A percentile compares a stretch with the other conserved stretches of the same genome.
Conservation (phyloP, 2,329 filamentous ascomycete species). For the Sporothrix inflata region DNA sequence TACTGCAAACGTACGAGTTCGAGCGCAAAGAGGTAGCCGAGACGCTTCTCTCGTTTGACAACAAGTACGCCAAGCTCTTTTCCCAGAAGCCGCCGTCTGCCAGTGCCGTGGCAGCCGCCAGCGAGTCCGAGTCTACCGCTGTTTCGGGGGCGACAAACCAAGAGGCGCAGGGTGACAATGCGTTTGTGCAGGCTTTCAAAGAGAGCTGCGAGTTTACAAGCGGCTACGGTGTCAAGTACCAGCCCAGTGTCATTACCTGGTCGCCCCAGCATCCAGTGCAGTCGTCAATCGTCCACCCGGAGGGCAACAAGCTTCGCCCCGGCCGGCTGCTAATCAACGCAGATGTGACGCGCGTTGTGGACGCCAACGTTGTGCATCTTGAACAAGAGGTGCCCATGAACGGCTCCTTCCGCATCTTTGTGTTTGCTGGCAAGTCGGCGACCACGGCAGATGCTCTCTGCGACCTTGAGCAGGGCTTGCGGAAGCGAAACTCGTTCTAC, state of each 20-base stretch:
- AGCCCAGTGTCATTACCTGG: conserved; percentile 84
- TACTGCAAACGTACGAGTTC: conserved; percentile 82
- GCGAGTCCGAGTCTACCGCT: conserved; percentile 46
- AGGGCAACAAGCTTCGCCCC: conserved; percentile 67
- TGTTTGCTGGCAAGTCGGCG: conserved; percentile 75
- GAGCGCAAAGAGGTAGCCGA: conserved; percentile 87
- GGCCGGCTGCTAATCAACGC: conserved; percentile 77
- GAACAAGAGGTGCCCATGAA: conserved; percentile 90
- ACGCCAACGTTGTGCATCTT: conserved; percentile 86
- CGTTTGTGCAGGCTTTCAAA: conserved; percentile 89
- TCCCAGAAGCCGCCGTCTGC: conserved; percentile 75
- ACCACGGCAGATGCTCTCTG: conserved; percentile 64
- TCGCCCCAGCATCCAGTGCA: conserved; percentile 71
- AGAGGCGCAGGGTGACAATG: conserved; percentile 57
- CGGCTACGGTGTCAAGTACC: conserved; percentile 87
- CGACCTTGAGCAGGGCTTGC: conserved; percentile 70
- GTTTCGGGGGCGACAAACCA: conserved; percentile 1
- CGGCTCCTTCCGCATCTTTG: conserved; percentile 81
- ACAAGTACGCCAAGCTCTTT: conserved; percentile 87
- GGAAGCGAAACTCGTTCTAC: conserved; percentile 72
- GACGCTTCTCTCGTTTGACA: conserved; percentile 82
- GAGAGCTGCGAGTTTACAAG: conserved; percentile 89
- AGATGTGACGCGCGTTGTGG: conserved; percentile 82
- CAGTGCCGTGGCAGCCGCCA: conserved; percentile 65
- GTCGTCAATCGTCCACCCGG: conserved; percentile 69